These are phyloP conservation scores for Diaporthe sp. DNA, from an alignment of 2,329 filamentous ascomycete species.

Conservation along the genomic window DNA sequence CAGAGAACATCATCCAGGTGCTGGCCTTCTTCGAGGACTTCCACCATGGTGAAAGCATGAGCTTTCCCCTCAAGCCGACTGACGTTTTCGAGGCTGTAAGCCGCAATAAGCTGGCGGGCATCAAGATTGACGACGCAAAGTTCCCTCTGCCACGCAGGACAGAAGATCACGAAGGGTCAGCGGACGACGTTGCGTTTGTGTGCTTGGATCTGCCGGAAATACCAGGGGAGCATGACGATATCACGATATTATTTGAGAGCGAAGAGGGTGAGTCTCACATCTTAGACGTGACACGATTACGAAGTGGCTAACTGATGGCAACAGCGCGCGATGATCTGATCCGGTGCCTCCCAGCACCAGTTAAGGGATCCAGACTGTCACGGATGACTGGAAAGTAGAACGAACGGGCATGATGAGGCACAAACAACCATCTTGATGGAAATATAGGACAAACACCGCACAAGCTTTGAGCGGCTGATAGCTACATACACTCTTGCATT, in stretches of 20 bases:
- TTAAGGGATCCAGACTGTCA: conserved; percentile 59
- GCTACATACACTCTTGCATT: conserved; percentile 35
- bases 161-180: conserved; percentile 56
- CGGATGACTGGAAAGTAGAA: conserved; percentile 41
- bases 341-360: conserved; percentile 64
- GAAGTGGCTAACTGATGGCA: conserved; percentile 37
- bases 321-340: conserved; percentile 66
- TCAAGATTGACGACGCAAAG: conserved; percentile 90
- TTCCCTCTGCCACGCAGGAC: conserved; percentile 80
- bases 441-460: conserved; percentile 1
- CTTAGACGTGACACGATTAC: not conserved
- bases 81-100: conserved; percentile 81
- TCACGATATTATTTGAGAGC: conserved; percentile 84
- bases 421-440: not conserved
- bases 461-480: conserved; percentile 31
- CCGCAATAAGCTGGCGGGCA: conserved; percentile 72
- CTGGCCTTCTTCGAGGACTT: conserved; percentile 92
- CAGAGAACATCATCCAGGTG: conserved; percentile 80
- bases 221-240: conserved; percentile 92
- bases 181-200: conserved; percentile 76
- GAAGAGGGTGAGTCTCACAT: conserved; percentile 71
- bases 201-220: conserved; percentile 90
- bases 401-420: conserved; percentile 29
- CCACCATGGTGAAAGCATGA: conserved; percentile 87
- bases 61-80: conserved; percentile 85